Evolutionary conservation across 2,329 filamentous ascomycete species (phyloP).

Genomic region (Xylariomycetidae sp.): DNA sequence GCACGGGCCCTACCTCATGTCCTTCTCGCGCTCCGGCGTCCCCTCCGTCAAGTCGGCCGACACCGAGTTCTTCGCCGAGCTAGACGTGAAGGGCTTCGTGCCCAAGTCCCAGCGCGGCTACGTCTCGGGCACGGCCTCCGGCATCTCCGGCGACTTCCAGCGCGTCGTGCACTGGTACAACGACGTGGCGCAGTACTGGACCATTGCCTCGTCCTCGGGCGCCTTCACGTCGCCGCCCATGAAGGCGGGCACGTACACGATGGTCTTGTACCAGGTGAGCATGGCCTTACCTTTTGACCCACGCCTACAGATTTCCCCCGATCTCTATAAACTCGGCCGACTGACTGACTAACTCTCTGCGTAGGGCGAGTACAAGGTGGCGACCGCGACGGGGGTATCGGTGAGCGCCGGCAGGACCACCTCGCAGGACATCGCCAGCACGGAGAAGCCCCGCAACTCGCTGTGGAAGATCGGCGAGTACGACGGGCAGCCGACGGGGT

Average conservation of each 20-base stretch:
- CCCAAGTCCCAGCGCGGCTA: slow-evolving; percentile 49
- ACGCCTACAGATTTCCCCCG: too few species aligned
- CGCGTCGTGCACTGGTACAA: slow-evolving; percentile 63
- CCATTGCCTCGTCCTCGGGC: slow-evolving; percentile 46
- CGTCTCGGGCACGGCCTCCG: slow-evolving; percentile 55
- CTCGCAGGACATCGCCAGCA: slow-evolving; percentile 42
- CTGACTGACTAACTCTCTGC: slow-evolving; percentile 59
- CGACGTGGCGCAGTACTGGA: slow-evolving; percentile 58
- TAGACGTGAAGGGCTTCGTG: slow-evolving; percentile 54
- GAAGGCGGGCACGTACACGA: slow-evolving; percentile 64
- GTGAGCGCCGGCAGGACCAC: slow-evolving; percentile 47
- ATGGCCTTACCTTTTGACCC: too few species aligned
- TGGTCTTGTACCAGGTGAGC: slow-evolving; percentile 51
- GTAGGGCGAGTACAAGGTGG: slow-evolving; percentile 52
- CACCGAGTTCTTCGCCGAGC: slow-evolving; percentile 52
- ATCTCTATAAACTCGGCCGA: slow-evolving; percentile 5
- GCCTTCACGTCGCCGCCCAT: slow-evolving; percentile 59
- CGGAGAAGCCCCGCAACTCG: slow-evolving; percentile 38
- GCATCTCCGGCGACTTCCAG: slow-evolving; percentile 45
- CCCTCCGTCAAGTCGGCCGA: slow-evolving; percentile 42
- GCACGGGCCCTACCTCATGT: slow-evolving; percentile 59
- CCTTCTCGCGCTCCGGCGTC: slow-evolving; percentile 52
- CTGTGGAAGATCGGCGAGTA: slow-evolving; percentile 61
- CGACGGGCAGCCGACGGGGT: slow-evolving; percentile 58
- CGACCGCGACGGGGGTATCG: slow-evolving; percentile 36